These are phyloP conservation scores for Sugiyamaella paludigena DNA, from an alignment of 1,139 yeast genomes.

Conservation along the genomic window DNA sequence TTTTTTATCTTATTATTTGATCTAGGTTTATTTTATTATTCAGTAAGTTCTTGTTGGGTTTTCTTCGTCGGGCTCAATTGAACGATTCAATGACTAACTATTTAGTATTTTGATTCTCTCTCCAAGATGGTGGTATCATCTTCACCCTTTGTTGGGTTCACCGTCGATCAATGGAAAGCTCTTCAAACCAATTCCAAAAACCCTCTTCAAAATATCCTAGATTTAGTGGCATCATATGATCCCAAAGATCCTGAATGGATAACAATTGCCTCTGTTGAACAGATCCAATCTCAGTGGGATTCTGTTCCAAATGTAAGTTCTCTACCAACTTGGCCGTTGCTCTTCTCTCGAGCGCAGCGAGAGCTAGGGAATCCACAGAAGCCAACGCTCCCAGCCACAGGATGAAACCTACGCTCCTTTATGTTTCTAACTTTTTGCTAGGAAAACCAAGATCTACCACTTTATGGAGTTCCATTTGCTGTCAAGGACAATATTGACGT, in stretches of 20 bases:
- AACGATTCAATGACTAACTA: too few relatives aligned
- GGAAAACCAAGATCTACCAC: constrained; percentile 43
- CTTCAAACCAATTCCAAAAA: constrained; percentile 63
- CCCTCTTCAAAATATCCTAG: constrained; percentile 51
- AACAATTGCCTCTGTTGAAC: constrained; percentile 60
- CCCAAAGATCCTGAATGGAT: constrained; percentile 88
- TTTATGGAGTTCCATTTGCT: constrained; percentile 93
- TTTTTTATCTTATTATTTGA: too few relatives aligned
- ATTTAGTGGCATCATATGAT: constrained; percentile 34
- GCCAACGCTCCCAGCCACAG: not conserved
- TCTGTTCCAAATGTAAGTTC: constrained; percentile 44
- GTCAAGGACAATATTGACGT: constrained; percentile 94
- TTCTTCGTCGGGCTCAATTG: too few relatives aligned
- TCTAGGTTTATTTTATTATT: too few relatives aligned
- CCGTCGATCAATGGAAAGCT: constrained; percentile 66
- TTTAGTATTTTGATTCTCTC: too few relatives aligned
- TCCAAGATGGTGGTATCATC: not conserved
- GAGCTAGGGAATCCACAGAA: not conserved
- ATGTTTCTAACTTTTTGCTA: not conserved
- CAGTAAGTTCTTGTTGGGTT: too few relatives aligned
- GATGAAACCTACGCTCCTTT: not conserved
- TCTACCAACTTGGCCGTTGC: not conserved
- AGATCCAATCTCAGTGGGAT: constrained; percentile 73
- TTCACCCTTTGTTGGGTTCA: constrained; percentile 47
- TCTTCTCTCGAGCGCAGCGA: not conserved